Conservation (phyloP, 139 green algal species). For the Chlamydomonas sp. region DNA sequence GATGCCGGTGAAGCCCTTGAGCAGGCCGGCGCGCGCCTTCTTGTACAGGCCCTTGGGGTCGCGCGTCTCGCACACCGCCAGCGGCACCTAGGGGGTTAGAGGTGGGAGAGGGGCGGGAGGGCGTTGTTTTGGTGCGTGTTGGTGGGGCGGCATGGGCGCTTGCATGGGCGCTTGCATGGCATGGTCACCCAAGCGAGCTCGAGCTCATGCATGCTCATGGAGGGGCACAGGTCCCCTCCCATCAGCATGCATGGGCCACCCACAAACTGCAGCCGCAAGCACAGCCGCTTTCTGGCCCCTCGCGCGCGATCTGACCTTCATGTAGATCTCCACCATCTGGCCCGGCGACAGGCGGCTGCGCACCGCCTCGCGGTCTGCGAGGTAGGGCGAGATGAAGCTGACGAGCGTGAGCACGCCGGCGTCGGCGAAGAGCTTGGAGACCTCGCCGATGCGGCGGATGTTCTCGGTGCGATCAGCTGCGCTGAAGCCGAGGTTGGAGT, state of each 20-base stretch:
- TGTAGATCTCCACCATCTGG: constrained; percentile 85
- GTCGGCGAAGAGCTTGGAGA: constrained; percentile 83
- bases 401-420: constrained; percentile 83
- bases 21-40: constrained; percentile 75
- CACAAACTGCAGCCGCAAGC: background rate
- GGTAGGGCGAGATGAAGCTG: constrained; percentile 92
- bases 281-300: background rate
- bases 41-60: constrained; percentile 97
- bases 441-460: constrained; percentile 56
- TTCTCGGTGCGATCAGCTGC: constrained; percentile 83
- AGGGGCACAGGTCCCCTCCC: background rate
- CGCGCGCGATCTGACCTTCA: constrained; percentile 52
- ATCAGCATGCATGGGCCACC: background rate
- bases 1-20: constrained; percentile 90
- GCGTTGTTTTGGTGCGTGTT: background rate
- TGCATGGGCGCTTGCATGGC: too few relatives aligned
- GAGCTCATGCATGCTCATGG: background rate
- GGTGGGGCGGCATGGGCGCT: background rate
- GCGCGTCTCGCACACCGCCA: constrained; percentile 82
- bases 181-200: too few relatives aligned
- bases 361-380: constrained; percentile 58
- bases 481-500: constrained; percentile 86
- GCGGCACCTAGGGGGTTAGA: constrained; percentile 40
- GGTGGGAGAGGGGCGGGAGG: background rate
- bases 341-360: constrained; percentile 46